Evolutionary conservation across 139 green algal genomes (phyloP).

Genomic region (Diplosphaera chodatii): DNA sequence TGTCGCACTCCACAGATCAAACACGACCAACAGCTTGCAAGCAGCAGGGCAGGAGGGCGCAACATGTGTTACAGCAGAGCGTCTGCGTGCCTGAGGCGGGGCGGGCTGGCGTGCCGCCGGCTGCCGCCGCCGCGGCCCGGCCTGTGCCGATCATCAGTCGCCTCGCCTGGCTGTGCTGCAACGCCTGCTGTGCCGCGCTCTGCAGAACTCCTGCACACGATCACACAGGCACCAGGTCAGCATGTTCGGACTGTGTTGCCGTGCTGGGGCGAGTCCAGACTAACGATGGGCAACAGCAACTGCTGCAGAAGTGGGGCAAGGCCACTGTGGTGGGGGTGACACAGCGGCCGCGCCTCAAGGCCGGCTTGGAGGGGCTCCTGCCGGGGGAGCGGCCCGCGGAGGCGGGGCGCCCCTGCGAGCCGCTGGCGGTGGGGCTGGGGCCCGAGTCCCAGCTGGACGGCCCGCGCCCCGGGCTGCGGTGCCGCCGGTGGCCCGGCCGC

Average conservation of each 20-base stretch:
- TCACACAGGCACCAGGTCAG: too few species aligned
- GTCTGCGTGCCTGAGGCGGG: not conserved
- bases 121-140: too few species aligned
- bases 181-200: not conserved
- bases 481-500: not conserved
- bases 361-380: not conserved
- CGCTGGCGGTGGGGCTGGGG: too few species aligned
- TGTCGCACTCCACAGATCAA: too few species aligned
- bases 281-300: too few species aligned
- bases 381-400: not conserved
- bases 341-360: not conserved
- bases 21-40: too few species aligned
- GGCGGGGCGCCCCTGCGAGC: not conserved
- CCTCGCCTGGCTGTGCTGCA: conserved; percentile 3
- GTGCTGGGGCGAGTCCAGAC: too few species aligned
- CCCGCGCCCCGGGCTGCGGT: not conserved
- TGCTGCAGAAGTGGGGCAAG: too few species aligned
- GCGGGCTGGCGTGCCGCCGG: not conserved
- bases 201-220: not conserved
- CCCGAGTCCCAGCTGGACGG: too few species aligned
- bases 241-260: too few species aligned
- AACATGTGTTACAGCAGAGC: not conserved
- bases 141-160: not conserved
- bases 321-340: too few species aligned
- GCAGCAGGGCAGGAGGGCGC: too few species aligned